Evolutionary conservation across 2,329 filamentous ascomycete genomes (phyloP).

Genomic region (Davidsoniella virescens): DNA sequence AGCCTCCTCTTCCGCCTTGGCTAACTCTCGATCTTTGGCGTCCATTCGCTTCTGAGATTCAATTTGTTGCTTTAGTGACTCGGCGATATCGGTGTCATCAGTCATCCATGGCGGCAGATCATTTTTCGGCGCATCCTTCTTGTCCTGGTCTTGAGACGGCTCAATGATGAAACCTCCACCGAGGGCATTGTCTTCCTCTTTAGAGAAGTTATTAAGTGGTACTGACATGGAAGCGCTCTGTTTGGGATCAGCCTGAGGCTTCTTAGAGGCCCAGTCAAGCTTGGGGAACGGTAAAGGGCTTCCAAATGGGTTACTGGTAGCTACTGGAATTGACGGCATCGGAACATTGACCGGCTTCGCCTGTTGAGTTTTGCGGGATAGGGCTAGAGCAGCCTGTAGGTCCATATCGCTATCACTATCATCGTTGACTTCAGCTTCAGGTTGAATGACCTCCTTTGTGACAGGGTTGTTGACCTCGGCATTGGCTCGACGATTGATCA

Average conservation of each 20-base stretch:
- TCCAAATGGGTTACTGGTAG: constrained; percentile 33
- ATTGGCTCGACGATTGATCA: constrained; percentile 9
- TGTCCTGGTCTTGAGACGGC: background rate
- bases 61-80: constrained; percentile 42
- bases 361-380: constrained; percentile 21
- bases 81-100: constrained; percentile 48
- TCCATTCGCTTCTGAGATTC: constrained; percentile 42
- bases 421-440: constrained; percentile 18
- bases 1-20: constrained; percentile 33
- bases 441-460: constrained; percentile 34
- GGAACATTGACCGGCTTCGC: background rate
- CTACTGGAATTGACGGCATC: background rate
- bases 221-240: background rate
- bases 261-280: constrained; percentile 37
- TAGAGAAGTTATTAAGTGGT: background rate
- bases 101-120: constrained; percentile 64
- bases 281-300: constrained; percentile 87
- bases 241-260: background rate
- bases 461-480: constrained; percentile 52
- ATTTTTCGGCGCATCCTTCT: constrained; percentile 28
- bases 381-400: constrained; percentile 54
- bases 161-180: constrained; percentile 7
- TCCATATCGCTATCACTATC: constrained; percentile 57
- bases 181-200: background rate
- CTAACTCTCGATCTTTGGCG: constrained; percentile 43